Evolutionary conservation across 2,329 filamentous ascomycete genomes (phyloP), one percentile per base, ranked within the genome.

Genomic region (Pseudogymnoascus destructans): DNA sequence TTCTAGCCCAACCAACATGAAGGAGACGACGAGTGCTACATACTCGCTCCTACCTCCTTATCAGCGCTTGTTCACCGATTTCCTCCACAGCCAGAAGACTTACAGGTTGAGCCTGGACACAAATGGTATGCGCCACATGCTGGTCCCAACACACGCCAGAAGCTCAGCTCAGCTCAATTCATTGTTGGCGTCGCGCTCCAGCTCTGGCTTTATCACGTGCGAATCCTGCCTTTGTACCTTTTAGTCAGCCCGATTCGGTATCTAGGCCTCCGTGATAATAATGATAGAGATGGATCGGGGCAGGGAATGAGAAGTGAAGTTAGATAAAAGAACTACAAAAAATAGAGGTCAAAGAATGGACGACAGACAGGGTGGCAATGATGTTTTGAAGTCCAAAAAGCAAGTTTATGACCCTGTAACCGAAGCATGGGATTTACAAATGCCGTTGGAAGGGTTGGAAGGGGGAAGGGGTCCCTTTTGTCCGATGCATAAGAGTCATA

Each of bases 1-100:
- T 72, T 98, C 93, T 64, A 95, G 78, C 52, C 82, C 78, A 60
- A 97, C 85, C 35, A 98, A 80, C 57, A 89, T 67, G 67, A 97
- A 87, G 6, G 92, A 97, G 58, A 84, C 83, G 52, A 93, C 73
- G 42, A 98, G 81, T 36, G 91, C 89, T 62, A 95, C 73, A 74
- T 97, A 97, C 74, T 98, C 91, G 72, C 79, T 79, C 71, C 87
- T 90, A 61, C 58, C 46, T n/a, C 25, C 25, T 13, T 52, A 32
- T 56, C 17, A 56, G 30, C 19, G 54, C 46, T 19, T 23, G 15
- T 40, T 19, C 19, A 8, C 13, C 54, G 17, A 5, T 23, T 40
- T n/a, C 6, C 17, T n/a, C n/a, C 30, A 13, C n/a, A n/a, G 11
- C 5, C 10, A 52, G 15, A 11, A 52, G 46, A 30, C 46, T 17